Evolutionary conservation across 495 filamentous ascomycete genomes (phyloP).

Genomic region (Evernia prunastri): DNA sequence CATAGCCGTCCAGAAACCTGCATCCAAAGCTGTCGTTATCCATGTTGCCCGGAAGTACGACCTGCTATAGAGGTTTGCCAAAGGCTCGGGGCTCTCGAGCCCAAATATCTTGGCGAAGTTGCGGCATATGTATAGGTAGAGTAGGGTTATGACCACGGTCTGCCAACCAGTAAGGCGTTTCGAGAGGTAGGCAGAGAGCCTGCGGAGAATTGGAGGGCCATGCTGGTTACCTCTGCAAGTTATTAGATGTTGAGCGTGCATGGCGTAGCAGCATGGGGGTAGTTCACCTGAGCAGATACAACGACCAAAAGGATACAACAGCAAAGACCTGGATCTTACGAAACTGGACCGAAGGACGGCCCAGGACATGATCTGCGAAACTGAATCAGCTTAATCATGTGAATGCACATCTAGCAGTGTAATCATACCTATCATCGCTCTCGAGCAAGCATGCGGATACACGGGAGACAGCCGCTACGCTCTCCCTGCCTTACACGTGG

Average conservation of each 20-base stretch:
- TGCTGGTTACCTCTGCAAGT: slow-evolving; percentile 69
- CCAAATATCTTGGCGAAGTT: slow-evolving; percentile 91
- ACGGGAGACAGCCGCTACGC: background rate
- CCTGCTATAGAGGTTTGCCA: slow-evolving; percentile 88
- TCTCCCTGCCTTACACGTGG: background rate
- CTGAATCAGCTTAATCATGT: background rate
- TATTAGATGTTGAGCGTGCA: background rate
- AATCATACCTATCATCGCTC: slow-evolving; percentile 23
- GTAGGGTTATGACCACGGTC: slow-evolving; percentile 75
- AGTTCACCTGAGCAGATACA: slow-evolving; percentile 66
- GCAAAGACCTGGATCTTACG: slow-evolving; percentile 88
- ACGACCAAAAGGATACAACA: slow-evolving; percentile 85
- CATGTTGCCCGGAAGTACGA: slow-evolving; percentile 98
- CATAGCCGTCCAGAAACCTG: slow-evolving; percentile 98
- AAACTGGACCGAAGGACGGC: slow-evolving; percentile 81
- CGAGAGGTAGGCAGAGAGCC: slow-evolving; percentile 62
- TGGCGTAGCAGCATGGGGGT: background rate
- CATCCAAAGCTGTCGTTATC: slow-evolving; percentile 90
- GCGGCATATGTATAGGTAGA: slow-evolving; percentile 84
- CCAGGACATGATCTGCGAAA: slow-evolving; percentile 75
- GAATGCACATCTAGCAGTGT: background rate
- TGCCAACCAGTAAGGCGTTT: slow-evolving; percentile 78
- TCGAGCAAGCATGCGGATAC: background rate
- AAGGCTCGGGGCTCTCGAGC: slow-evolving; percentile 85
- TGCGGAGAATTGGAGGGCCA: slow-evolving; percentile 72